Conservation (phyloP, 768 basidiomycete species). For the Suillus ampliporus region DNA sequence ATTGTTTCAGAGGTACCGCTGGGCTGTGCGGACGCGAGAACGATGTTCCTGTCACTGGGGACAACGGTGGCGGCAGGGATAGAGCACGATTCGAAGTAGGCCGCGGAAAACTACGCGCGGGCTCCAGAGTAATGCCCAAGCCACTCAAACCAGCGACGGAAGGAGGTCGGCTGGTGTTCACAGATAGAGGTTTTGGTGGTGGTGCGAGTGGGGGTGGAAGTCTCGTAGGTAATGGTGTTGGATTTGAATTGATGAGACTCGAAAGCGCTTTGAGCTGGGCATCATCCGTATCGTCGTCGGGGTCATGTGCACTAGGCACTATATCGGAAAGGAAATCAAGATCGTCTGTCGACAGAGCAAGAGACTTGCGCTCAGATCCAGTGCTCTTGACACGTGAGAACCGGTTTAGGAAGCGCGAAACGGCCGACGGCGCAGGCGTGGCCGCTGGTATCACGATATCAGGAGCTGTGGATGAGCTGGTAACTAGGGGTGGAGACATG, state of each 20-base stretch:
- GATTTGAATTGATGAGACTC: slow-evolving; percentile 47
- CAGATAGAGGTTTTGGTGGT: slow-evolving; percentile 33
- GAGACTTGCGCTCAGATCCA: slow-evolving; percentile 50
- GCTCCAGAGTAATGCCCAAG: slow-evolving; percentile 3
- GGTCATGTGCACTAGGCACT: slow-evolving; percentile 60
- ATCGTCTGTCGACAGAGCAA: slow-evolving; percentile 81
- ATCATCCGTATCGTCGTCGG: slow-evolving; percentile 39
- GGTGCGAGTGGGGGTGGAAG: slow-evolving; percentile 55
- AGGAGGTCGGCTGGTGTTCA: slow-evolving; percentile 20
- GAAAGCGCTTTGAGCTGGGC: slow-evolving; percentile 45
- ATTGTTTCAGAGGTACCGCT: slow-evolving; percentile 12
- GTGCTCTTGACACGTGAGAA: slow-evolving; percentile 60
- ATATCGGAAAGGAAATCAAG: slow-evolving; percentile 79
- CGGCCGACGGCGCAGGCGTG: slow-evolving; percentile 60
- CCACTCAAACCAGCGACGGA: slow-evolving; percentile 12
- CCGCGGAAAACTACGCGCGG: slow-evolving; percentile 2
- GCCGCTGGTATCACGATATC: slow-evolving; percentile 11
- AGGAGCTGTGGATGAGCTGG: slow-evolving; percentile 15
- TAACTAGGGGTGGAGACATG: slow-evolving; percentile 7
- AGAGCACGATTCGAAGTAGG: slow-evolving; percentile 18
- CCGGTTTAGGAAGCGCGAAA: slow-evolving; percentile 82
- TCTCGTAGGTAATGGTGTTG: slow-evolving; percentile 44
- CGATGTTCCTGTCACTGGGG: slow-evolving; percentile 37
- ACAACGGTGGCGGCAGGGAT: slow-evolving; percentile 28
- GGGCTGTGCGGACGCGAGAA: slow-evolving; percentile 22